Evolutionary conservation across 2,329 filamentous ascomycete species (phyloP), one percentile per base, ranked within the genome.

Genomic region (Alternaria incomplexa): DNA sequence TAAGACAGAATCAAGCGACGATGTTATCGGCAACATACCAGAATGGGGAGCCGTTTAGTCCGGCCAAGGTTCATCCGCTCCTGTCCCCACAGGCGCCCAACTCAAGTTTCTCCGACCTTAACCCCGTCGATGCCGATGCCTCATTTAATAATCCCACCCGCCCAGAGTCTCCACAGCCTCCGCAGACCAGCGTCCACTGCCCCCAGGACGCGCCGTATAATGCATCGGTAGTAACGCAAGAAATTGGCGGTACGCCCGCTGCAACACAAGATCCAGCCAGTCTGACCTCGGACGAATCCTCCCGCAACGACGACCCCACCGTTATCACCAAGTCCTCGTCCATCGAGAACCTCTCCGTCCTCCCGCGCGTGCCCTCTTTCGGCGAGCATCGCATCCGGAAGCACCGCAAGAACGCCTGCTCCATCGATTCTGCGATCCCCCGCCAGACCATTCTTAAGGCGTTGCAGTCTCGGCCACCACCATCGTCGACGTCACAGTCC

Each of bases 381-480:
- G 73, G 75, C 53, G 77, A 80, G 56, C 72, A 79, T 61, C 77
- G 79, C 64, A 71, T 69, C 45, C 69, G 68, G 40, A 79, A 77
- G 67, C 79, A 81, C 61, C 78, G 72, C 68, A 80, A 79, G 66
- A 77, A 77, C 72, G 77, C 79, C n/a, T 75, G 69, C 51, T 90
- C 89, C 11, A 85, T 87, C 76, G 90, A 92, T 72, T 85, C 85
- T 51, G 67, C 67, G 9, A 84, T 94, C 68, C 91, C 92, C 12
- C 89, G 89, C 66, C 92, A 95, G 81, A 95, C 92, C 59, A 89
- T 93, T 74, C 88, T 94, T 83, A 94, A 96, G 82, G 92, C 91
- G 6, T 82, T 95, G 69, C 91, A 91, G 59, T 93, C 91, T 23
- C 80, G 83, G 40, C 79, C 83, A 17, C 81, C 83, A n/a, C 81